phyloP scores from a whole-genome alignment of 2,329 filamentous ascomycete species.

The Colletotrichum gloeosporioides region DNA sequence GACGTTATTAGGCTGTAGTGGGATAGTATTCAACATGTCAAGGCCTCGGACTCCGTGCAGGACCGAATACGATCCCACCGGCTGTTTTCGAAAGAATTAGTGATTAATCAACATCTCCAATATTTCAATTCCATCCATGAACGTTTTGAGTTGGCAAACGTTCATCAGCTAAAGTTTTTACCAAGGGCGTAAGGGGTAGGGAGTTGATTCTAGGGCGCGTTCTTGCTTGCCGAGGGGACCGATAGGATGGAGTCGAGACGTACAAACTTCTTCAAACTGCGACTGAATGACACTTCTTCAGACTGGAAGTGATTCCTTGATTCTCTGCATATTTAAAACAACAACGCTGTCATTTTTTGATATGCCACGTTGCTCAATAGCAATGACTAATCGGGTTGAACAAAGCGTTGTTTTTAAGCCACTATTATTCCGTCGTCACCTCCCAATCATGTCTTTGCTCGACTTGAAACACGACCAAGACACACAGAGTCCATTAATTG shows the following conservation, averaged over 20 bases:
- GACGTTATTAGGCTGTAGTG: background rate
- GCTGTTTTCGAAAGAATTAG: background rate
- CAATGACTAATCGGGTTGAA: no score
- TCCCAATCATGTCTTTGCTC: background rate
- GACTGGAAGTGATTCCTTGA: no score
- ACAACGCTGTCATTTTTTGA: no score
- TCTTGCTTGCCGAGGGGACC: fast-evolving
- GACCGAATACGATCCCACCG: background rate
- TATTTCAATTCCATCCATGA: fast-evolving
- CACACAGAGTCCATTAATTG: fast-evolving
- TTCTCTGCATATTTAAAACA: no score
- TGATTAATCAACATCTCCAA: background rate
- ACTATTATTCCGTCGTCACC: no score
- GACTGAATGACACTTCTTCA: no score
- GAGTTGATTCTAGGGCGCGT: fast-evolving
- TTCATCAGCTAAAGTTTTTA: background rate
- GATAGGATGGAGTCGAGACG: no score
- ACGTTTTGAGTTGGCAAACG: fast-evolving
- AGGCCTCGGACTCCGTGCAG: background rate
- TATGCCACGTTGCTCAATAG: no score
- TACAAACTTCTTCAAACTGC: no score
- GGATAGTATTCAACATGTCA: fast-evolving
- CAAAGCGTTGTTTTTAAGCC: no score
- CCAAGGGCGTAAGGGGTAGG: background rate
- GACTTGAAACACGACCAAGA: background rate